phyloP scores from a whole-genome alignment of 352 stramenopile genomes.

The Sclerospora graminicola region DNA sequence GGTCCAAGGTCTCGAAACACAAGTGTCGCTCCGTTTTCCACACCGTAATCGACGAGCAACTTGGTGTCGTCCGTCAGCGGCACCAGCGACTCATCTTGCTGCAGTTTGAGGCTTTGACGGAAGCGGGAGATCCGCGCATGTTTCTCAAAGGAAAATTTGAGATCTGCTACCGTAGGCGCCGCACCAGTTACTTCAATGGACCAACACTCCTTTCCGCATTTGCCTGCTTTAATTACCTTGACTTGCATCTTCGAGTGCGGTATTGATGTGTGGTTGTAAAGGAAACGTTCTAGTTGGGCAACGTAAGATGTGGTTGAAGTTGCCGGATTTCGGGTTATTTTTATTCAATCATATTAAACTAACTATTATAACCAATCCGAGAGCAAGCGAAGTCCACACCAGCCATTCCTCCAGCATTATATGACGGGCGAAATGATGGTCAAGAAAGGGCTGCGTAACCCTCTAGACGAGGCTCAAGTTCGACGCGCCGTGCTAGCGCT shows the following conservation, averaged over 20 bases:
- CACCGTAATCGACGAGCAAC: constrained; percentile 41
- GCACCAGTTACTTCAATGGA: constrained; percentile 22
- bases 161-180: constrained; percentile 28
- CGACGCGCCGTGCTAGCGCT: constrained; percentile 58
- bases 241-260: constrained; percentile 35
- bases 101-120: constrained; percentile 58
- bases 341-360: constrained; percentile 3
- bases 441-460: constrained; percentile 58
- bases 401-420: too few species aligned
- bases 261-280: constrained; percentile 6
- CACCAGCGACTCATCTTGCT: constrained; percentile 14
- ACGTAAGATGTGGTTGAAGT: too few species aligned
- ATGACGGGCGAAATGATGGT: constrained; percentile 20
- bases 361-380: constrained; percentile 1
- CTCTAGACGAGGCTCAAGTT: constrained; percentile 64
- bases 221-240: constrained; percentile 46
- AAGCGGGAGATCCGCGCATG: constrained; percentile 35
- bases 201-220: constrained; percentile 46
- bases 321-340: constrained; percentile 1
- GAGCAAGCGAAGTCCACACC: not conserved
- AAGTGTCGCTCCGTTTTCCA: constrained; percentile 38
- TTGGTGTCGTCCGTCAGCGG: constrained; percentile 50
- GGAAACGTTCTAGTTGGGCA: too few species aligned
- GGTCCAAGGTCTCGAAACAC: constrained; percentile 75
- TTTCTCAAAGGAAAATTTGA: constrained; percentile 56